phyloP scores from a whole-genome alignment of 1,139 yeast species.

The Lodderomyces parapsilosis region DNA sequence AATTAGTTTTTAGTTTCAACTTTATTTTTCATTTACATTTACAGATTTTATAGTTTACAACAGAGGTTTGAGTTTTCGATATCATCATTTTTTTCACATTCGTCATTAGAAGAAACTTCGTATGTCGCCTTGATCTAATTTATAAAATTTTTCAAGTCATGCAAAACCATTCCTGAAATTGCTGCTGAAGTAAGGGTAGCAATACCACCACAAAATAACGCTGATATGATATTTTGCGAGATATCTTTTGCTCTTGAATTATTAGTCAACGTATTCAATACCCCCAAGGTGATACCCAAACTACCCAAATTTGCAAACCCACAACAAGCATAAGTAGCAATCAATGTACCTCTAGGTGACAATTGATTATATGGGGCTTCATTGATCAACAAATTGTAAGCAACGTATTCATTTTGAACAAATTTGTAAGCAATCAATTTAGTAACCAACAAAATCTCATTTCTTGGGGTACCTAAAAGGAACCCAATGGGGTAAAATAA shows the following conservation, averaged over 20 bases:
- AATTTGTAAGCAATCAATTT: conserved; percentile 58
- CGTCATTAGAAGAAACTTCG: background rate
- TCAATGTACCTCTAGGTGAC: conserved; percentile 54
- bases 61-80: too few species aligned
- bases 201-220: conserved; percentile 55
- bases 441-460: conserved; percentile 52
- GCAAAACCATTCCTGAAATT: conserved; percentile 67
- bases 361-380: conserved; percentile 47
- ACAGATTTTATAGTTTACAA: conserved; percentile 2
- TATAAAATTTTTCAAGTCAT: conserved; percentile 26
- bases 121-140: background rate
- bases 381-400: conserved; percentile 44
- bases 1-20: background rate
- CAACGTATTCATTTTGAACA: conserved; percentile 66
- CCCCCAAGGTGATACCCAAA: conserved; percentile 64
- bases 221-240: conserved; percentile 47
- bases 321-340: conserved; percentile 65
- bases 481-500: conserved; percentile 61
- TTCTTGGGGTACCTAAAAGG: conserved; percentile 60
- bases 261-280: conserved; percentile 58
- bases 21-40: background rate
- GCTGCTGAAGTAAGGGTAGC: conserved; percentile 62
- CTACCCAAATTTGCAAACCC: conserved; percentile 68
- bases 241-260: conserved; percentile 49
- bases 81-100: too few species aligned